A percentile compares a stretch with the other conserved stretches of the same genome.
These are phyloP conservation scores for Phytopythium mirpurense DNA, from an alignment of 352 stramenopile genomes.

Conservation along the genomic window DNA sequence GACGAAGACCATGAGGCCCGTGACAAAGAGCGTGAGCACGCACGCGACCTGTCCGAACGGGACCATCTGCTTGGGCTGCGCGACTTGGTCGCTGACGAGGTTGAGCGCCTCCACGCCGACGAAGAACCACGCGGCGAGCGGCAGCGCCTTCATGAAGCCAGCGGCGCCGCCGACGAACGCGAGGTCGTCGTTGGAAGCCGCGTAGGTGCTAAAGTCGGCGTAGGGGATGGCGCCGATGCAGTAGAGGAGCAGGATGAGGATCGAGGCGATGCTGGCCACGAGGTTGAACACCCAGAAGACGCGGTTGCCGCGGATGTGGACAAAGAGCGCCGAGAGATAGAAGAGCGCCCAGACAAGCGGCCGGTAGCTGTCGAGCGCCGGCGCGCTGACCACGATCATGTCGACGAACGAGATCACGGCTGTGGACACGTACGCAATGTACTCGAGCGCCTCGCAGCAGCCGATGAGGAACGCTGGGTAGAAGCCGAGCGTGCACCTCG, in stretches of 20 bases:
- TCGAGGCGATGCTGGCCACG: conserved; percentile 15
- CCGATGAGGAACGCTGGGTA: conserved; percentile 40
- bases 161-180: background rate
- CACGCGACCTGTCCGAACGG: conserved; percentile 37
- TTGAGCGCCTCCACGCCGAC: conserved; percentile 23
- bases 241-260: conserved; percentile 37
- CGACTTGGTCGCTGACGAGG: conserved; percentile 14
- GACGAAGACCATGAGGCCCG: conserved; percentile 27
- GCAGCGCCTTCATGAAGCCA: conserved; percentile 9
- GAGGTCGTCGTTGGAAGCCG: background rate
- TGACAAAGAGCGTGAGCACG: conserved; percentile 33
- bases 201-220: conserved; percentile 13
- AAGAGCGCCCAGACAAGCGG: conserved; percentile 24
- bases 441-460: conserved; percentile 39
- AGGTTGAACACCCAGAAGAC: conserved; percentile 42
- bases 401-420: conserved; percentile 25
- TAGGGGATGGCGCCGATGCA: conserved; percentile 25
- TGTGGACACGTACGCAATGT: conserved; percentile 37
- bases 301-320: conserved; percentile 25
- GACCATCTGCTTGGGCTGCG: conserved; percentile 27
- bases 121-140: conserved; percentile 20
- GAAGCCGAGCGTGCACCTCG: conserved; percentile 35
- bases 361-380: conserved; percentile 9
- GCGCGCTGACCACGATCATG: conserved; percentile 21
- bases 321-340: conserved; percentile 23